phyloP scores from a whole-genome alignment of 2,329 filamentous ascomycete species.

The Harringtonia lauricola region DNA sequence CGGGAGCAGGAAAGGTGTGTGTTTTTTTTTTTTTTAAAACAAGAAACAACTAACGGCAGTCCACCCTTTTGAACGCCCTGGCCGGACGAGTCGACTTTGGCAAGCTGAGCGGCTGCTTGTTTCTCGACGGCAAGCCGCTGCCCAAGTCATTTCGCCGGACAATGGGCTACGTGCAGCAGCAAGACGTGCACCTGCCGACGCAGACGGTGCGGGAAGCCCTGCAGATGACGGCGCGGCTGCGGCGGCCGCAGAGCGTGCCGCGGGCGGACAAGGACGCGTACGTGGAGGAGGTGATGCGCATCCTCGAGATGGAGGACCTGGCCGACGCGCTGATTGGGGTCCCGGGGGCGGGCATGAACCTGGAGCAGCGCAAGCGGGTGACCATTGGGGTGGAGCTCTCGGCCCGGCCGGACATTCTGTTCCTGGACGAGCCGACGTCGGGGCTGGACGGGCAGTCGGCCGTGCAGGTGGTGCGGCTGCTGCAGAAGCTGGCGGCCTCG shows the following conservation, averaged over 20 bases:
- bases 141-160: background rate
- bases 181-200: background rate
- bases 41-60: background rate
- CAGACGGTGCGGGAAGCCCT: background rate
- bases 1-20: constrained; percentile 1
- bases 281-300: constrained; percentile 1
- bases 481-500: constrained; percentile 22
- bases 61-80: background rate
- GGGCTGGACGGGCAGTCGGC: background rate
- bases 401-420: background rate
- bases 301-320: constrained; percentile 3
- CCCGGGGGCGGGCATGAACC: background rate
- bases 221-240: background rate
- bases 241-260: background rate
- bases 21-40: background rate
- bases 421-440: background rate
- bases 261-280: background rate
- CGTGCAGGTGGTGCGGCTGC: constrained; percentile 20
- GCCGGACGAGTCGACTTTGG: constrained; percentile 1
- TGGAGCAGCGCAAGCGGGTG: background rate
- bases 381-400: background rate
- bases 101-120: background rate
- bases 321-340: background rate
- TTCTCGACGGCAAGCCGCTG: background rate
- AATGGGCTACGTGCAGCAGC: constrained; percentile 1